Base-by-base conservation (phyloP, 2,329 filamentous ascomycete genomes). In the Trichophyton rubrum region DNA sequence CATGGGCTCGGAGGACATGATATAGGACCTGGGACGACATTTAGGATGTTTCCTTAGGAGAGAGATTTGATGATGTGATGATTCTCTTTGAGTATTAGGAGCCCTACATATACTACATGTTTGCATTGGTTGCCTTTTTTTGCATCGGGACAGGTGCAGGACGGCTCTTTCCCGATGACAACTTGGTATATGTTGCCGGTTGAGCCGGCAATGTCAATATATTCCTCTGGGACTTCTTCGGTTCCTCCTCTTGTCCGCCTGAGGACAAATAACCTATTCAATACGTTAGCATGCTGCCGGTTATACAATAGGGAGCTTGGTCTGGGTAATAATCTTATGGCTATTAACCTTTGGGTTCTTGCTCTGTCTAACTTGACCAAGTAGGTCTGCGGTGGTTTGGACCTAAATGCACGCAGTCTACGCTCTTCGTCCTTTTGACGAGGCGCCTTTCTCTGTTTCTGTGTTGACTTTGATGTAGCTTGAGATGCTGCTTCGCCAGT, bases 141-240 rank as follows among this genome's bases (percentile, higher is more conserved):
- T 6, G 73, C 74, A 68, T 84, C 79, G 0, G 81, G 80, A 67
- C 82, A 85, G 60, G 75, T 75, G 69, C 82, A 85, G 4, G 65
- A 72, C 0, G 82, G 82, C 9, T 76, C 66, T 59, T 79, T 78
- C 61, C 72, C 70, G 59, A 87, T 80, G 9, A 70, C 75, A 38
- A 83, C 77, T n/a, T 74, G 79, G 70, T 87, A 86, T 17, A 86
- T 71, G 65, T 85, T 85, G 15, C 83, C 83, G 0, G 82, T 85
- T 3, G 78, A 77, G 17, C 84, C 84, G 35, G 82, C 81, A 57
- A 86, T 78, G 22, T 79, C 72, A 59, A 85, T 77, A 1, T 69
- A 74, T 66, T 85, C 81, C 60, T 73, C 71, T 0, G 77, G 80
- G 2, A 69, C 70, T 7, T 77, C 71, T 1, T 76, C 73, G 3